These are phyloP conservation scores for Thelonectria discophora DNA, from an alignment of 2,329 filamentous ascomycete genomes.

Conservation along the genomic window DNA sequence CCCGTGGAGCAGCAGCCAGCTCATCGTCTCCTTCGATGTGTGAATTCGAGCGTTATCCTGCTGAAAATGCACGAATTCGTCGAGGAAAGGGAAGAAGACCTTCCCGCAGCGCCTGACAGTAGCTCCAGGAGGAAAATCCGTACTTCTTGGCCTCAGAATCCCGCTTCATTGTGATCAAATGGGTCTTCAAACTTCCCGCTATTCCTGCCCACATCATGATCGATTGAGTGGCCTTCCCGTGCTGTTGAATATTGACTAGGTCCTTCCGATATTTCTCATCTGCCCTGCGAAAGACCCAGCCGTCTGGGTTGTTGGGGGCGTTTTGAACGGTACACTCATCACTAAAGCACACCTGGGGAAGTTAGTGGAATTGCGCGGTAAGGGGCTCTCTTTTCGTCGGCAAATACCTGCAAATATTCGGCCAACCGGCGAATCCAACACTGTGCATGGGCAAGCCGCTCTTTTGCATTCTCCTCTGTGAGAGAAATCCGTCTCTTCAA, in stretches of 20 bases:
- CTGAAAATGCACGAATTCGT: neutral
- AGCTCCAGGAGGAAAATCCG: neutral
- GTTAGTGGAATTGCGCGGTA: neutral
- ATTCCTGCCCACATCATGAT: constrained; percentile 14
- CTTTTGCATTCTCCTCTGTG: neutral
- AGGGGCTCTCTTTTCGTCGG: neutral
- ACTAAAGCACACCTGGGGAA: too few species aligned
- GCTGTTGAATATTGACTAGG: neutral
- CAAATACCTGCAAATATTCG: neutral
- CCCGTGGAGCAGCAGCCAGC: too few species aligned
- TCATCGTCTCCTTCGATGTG: too few species aligned
- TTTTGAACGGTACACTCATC: constrained; percentile 5
- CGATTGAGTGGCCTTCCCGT: constrained; percentile 7
- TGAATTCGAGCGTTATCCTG: too few species aligned
- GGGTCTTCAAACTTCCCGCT: neutral
- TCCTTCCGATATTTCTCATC: constrained; percentile 1
- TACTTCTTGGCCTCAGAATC: neutral
- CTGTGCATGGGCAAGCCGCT: neutral
- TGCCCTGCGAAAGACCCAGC: constrained; percentile 12
- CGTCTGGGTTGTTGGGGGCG: neutral
- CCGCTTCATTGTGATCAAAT: neutral
- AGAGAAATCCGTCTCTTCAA: neutral
- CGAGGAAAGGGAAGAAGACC: constrained; percentile 4
- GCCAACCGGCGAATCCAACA: too few species aligned
- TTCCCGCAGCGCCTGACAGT: neutral